These are phyloP conservation scores for Bruguiera gymnorhiza DNA, from an alignment of 345 rosid genomes.

Conservation along the genomic window DNA sequence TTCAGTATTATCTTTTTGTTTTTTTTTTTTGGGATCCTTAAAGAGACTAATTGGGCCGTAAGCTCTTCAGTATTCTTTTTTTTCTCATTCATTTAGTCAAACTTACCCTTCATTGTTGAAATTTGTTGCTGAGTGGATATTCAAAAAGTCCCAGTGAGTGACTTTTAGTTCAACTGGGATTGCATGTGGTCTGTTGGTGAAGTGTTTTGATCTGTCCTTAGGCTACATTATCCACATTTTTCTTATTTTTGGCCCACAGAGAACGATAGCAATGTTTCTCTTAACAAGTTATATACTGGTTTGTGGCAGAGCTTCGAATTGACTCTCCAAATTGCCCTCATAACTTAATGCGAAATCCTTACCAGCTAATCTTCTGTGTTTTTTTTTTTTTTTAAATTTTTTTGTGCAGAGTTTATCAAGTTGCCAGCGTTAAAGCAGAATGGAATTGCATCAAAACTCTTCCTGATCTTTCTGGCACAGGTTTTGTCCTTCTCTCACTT, in stretches of 20 bases:
- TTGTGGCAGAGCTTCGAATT: not conserved
- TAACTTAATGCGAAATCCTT: not conserved
- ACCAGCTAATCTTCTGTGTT: not conserved
- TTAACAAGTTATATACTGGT: not conserved
- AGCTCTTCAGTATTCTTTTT: too few species aligned
- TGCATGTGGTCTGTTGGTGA: not conserved
- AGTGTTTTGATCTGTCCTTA: not conserved
- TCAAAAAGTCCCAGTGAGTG: too few species aligned
- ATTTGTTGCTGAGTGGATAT: too few species aligned
- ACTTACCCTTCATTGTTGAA: too few species aligned
- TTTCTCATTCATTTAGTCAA: too few species aligned
- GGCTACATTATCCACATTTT: too few species aligned
- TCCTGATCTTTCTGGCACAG: conserved; percentile 96
- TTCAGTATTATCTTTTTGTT: too few species aligned
- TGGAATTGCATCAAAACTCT: conserved; percentile 86
- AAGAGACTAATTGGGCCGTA: too few species aligned
- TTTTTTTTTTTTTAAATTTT: not conserved
- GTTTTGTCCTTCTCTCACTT: conserved; percentile 26
- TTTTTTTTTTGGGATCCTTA: too few species aligned
- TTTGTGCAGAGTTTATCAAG: conserved; percentile 68
- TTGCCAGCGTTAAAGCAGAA: conserved; percentile 85
- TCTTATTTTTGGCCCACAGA: too few species aligned
- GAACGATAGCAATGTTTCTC: not conserved
- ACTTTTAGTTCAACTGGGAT: too few species aligned
- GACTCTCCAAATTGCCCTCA: not conserved